Percentiles rank a stretch among this genome's conserved stretches.
phyloP scores from a whole-genome alignment of 306 rosid genomes.

The Dalbergia cultrata region DNA sequence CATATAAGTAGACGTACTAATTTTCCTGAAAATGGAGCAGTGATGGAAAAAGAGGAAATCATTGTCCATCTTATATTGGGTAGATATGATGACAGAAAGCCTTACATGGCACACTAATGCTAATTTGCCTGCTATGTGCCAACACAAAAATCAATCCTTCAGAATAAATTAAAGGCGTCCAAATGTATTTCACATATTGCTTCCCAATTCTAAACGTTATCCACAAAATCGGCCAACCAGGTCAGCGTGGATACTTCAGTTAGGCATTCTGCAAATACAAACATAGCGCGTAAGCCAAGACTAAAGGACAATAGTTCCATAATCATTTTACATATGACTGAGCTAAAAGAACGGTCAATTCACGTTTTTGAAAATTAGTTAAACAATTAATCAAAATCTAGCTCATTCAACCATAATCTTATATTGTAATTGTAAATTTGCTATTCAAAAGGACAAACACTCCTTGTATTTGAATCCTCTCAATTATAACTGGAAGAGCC shows the following conservation, averaged over 20 bases:
- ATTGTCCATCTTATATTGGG: conserved; percentile 4
- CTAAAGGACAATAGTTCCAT: background rate
- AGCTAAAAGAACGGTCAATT: background rate
- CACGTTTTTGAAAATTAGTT: background rate
- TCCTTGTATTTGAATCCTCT: background rate
- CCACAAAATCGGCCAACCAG: background rate
- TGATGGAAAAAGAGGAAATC: background rate
- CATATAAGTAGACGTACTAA: background rate
- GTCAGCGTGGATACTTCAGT: conserved; percentile 15
- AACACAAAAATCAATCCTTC: background rate
- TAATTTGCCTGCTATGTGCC: conserved; percentile 24
- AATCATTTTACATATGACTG: background rate
- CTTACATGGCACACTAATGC: background rate
- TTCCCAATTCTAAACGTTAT: background rate
- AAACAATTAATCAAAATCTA: background rate
- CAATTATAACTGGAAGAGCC: too few relatives aligned
- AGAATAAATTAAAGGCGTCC: background rate
- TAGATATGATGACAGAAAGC: conserved; percentile 25
- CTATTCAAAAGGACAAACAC: background rate
- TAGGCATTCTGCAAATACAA: background rate
- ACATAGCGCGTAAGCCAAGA: background rate
- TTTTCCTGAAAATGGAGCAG: background rate
- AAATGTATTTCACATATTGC: background rate
- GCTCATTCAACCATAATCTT: background rate
- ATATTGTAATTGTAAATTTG: background rate